phyloP scores from a whole-genome alignment of 129 eudicot genomes.

The Kitagawia praeruptora region DNA sequence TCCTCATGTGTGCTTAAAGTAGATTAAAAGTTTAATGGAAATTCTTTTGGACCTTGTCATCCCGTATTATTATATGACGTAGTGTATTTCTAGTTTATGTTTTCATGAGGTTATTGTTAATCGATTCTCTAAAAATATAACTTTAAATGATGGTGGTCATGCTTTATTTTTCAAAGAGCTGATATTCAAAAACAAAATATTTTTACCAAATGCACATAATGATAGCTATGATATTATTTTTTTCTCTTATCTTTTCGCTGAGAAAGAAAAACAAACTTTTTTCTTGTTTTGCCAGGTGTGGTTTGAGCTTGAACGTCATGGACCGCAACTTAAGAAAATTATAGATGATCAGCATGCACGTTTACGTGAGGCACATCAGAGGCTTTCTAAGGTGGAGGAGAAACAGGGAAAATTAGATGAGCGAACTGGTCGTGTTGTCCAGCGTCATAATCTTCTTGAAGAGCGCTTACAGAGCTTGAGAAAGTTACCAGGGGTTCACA shows the following conservation, averaged over 20 bases:
- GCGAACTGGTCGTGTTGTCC: conserved; percentile 40
- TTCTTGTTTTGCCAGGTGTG: conserved; percentile 47
- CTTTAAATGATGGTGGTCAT: neutral
- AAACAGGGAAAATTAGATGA: conserved; percentile 56
- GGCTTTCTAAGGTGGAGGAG: conserved; percentile 55
- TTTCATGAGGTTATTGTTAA: neutral
- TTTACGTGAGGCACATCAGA: conserved; percentile 53
- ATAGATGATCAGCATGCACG: conserved; percentile 63
- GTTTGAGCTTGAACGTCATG: conserved; percentile 92
- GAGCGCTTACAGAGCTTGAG: conserved; percentile 54
- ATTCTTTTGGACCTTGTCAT: neutral
- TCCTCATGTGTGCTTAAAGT: neutral
- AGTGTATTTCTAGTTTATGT: neutral
- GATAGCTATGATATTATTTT: neutral
- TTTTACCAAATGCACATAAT: neutral
- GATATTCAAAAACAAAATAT: neutral
- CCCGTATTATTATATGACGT: neutral
- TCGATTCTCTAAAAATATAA: neutral
- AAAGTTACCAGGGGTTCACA: conserved; percentile 58
- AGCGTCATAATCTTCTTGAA: conserved; percentile 47
- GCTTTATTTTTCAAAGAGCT: neutral
- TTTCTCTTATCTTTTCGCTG: neutral
- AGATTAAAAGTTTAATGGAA: neutral
- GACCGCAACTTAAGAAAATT: conserved; percentile 70
- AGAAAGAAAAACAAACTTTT: neutral